Evolutionary conservation across 1,284 basidiomycete genomes (phyloP), one percentile per base, ranked within the genome.

Genomic region (Moesziomyces sp.): DNA sequence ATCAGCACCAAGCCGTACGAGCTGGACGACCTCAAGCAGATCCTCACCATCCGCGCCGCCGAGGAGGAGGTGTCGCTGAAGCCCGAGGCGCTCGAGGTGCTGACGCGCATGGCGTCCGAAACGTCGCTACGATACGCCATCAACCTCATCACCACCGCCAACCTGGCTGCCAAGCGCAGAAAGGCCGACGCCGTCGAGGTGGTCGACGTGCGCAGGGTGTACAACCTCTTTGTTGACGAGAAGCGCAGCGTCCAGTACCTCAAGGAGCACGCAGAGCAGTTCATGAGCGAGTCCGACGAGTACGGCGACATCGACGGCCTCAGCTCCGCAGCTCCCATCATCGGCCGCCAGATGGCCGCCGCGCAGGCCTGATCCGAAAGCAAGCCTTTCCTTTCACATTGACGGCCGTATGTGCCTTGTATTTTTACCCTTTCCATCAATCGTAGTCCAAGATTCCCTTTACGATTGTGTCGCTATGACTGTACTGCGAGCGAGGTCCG

Each of bases 31-130:
- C 91, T 97, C 57, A 88, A 90, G 77, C 90, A 96, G 85, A 99
- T 99, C 81, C 91, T 98, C 74, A 89, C 92, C 79, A 97, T 98
- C 78, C 93, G 93, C 67, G 94, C 93, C 73, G 91, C 95, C 85
- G 96, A 99, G 85, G 96, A 99, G 85, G 96, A 99, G 78, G 95
- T 97, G 11, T 89, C 89, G n/a, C 87, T 98, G 24, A 88, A 90
- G 3, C 81, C 88, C 1, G 91, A 91, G 38, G 94, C 94, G 1
- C 85, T 91, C 33, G 87, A 88, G 42, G 91, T 94, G 19, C 87
- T 97, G 28, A 92, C 92, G 1, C 88, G 90, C 5, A 95, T 97
- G 90, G 93, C 93, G 0, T 86, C 87, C 64, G 90, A 93, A 78
- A 95, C 94, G 3, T 80, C 76, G 49, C 58, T 84, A 28, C 90